phyloP scores from a whole-genome alignment of 495 filamentous ascomycete species.

The Apodospora peruviana region DNA sequence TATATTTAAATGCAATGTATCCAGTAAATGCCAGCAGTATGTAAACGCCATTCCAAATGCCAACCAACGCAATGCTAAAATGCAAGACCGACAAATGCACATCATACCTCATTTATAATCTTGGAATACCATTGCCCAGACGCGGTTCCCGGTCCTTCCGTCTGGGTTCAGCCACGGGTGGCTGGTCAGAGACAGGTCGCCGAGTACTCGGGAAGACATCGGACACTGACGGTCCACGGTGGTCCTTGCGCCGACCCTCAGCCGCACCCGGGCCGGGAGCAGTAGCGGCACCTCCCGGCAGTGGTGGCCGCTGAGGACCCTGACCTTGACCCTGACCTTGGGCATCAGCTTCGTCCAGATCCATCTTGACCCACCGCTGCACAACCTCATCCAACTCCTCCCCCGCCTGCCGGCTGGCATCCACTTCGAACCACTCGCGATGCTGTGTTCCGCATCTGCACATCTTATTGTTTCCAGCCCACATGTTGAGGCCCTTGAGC shows the following conservation, averaged over 20 bases:
- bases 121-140: too few relatives aligned
- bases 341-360: slow-evolving; percentile 55
- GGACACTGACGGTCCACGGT: too few relatives aligned
- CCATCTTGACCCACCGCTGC: slow-evolving; percentile 78
- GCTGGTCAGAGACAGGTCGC: too few relatives aligned
- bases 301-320: too few relatives aligned
- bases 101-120: not conserved
- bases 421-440: slow-evolving; percentile 93
- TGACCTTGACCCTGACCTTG: too few relatives aligned
- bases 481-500: slow-evolving; percentile 61
- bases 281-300: too few relatives aligned
- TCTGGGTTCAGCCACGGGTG: too few relatives aligned
- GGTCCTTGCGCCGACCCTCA: too few relatives aligned
- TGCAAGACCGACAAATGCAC: not conserved
- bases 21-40: not conserved
- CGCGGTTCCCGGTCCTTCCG: too few relatives aligned
- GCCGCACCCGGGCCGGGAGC: too few relatives aligned
- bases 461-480: slow-evolving; percentile 45
- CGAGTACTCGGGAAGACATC: too few relatives aligned
- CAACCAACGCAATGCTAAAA: not conserved
- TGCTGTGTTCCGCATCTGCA: slow-evolving; percentile 87
- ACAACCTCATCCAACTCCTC: slow-evolving; percentile 77
- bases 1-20: not conserved
- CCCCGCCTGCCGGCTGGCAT: slow-evolving; percentile 65
- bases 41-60: not conserved